phyloP scores from a whole-genome alignment of 345 rosid genomes.

The Balakata baccata region DNA sequence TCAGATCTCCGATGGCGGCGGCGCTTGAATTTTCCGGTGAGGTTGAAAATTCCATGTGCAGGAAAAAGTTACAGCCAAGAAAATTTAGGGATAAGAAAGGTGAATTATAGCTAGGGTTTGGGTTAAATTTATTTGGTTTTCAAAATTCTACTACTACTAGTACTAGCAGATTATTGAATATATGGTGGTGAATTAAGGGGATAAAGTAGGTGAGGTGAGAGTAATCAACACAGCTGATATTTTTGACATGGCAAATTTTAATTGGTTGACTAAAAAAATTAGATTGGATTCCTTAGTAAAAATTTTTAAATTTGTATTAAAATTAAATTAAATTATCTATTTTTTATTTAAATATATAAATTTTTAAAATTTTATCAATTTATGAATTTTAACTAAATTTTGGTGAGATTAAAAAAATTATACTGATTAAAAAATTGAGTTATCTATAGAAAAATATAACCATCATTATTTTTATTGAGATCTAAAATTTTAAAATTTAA shows the following conservation, averaged over 20 bases:
- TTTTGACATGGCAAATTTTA: constrained; percentile 18
- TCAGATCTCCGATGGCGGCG: constrained; percentile 23
- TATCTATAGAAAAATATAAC: too few species aligned
- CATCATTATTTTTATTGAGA: too few species aligned
- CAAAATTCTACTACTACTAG: constrained; percentile 11
- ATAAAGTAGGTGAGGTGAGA: constrained; percentile 12
- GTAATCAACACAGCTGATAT: constrained; percentile 16
- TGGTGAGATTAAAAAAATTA: too few species aligned
- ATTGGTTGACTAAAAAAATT: neutral
- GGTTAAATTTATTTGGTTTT: constrained; percentile 9
- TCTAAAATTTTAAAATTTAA: too few species aligned
- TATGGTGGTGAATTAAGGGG: constrained; percentile 21
- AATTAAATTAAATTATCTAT: too few species aligned
- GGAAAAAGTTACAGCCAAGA: constrained; percentile 26
- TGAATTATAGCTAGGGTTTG: constrained; percentile 21
- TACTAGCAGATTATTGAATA: constrained; percentile 9
- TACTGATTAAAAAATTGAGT: too few species aligned
- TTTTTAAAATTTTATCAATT: too few species aligned
- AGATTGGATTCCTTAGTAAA: constrained; percentile 6
- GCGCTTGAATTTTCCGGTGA: constrained; percentile 28
- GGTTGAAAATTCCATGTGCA: constrained; percentile 37
- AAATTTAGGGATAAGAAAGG: constrained; percentile 12
- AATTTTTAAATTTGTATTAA: too few species aligned
- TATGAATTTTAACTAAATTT: too few species aligned
- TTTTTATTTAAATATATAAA: too few species aligned